Conservation (phyloP, 1,284 basidiomycete species). For the Malassezia sympodialis region DNA sequence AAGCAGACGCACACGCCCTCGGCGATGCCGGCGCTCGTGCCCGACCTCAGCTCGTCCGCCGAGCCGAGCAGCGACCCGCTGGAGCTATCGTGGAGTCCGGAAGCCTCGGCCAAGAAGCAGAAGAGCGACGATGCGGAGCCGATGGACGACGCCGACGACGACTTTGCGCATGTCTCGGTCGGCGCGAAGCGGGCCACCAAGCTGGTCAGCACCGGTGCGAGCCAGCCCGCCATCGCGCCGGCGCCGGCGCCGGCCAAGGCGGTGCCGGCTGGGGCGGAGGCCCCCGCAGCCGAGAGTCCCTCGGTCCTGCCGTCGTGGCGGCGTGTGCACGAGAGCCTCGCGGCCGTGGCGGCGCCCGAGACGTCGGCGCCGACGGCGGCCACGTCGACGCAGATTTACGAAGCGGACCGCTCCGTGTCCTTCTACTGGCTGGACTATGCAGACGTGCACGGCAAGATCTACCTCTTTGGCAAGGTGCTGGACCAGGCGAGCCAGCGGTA, state of each 20-base stretch:
- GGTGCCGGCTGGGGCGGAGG: not conserved
- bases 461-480: constrained; percentile 45
- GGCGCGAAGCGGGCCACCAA: constrained; percentile 20
- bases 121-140: constrained; percentile 18
- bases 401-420: constrained; percentile 21
- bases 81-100: constrained; percentile 3
- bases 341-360: constrained; percentile 10
- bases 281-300: not conserved
- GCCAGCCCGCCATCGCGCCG: constrained; percentile 8
- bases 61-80: constrained; percentile 21
- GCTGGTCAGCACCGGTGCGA: constrained; percentile 20
- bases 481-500: constrained; percentile 53
- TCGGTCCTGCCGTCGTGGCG: constrained; percentile 21
- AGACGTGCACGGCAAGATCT: constrained; percentile 39
- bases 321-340: constrained; percentile 25
- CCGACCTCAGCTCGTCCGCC: constrained; percentile 10
- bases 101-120: constrained; percentile 22
- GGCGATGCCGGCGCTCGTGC: constrained; percentile 7
- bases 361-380: not conserved
- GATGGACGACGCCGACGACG: constrained; percentile 27
- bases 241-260: not conserved
- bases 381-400: not conserved
- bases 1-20: constrained; percentile 14
- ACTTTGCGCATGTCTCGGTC: constrained; percentile 25
- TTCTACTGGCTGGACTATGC: constrained; percentile 47